Percentiles rank a stretch among this genome's conserved stretches.
phyloP scores from a whole-genome alignment of 257 asterid genomes.

The Voacanga thouarsii region DNA sequence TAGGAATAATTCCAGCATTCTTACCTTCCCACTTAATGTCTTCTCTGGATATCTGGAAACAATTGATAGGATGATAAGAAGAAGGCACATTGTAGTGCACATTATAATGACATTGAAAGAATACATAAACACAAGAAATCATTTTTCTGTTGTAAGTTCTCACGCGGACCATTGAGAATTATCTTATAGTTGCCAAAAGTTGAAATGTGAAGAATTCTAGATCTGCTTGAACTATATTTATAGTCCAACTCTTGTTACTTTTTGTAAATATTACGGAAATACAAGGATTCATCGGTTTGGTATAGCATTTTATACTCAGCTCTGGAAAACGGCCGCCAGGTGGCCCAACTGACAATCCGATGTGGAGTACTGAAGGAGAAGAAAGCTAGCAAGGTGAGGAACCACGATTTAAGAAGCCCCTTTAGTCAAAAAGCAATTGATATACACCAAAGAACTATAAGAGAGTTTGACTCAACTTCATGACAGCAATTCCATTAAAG shows the following conservation, averaged over 20 bases:
- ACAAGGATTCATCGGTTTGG: not conserved
- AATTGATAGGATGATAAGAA: not conserved
- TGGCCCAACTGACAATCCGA: not conserved
- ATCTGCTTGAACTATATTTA: not conserved
- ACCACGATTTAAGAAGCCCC: not conserved
- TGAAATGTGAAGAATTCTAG: not conserved
- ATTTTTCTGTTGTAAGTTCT: not conserved
- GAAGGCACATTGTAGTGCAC: not conserved
- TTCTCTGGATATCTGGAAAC: conserved; percentile 27
- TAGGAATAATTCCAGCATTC: conserved; percentile 46
- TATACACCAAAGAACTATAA: not conserved
- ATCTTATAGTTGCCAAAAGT: not conserved
- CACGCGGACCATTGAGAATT: too few species aligned
- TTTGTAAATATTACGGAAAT: not conserved
- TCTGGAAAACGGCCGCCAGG: not conserved
- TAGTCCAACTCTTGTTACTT: not conserved
- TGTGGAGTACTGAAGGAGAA: not conserved
- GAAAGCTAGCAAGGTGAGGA: not conserved
- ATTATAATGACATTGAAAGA: not conserved
- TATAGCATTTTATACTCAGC: not conserved
- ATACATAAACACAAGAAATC: not conserved
- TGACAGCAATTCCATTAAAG: too few species aligned
- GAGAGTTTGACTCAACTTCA: not conserved
- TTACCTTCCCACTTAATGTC: conserved; percentile 62
- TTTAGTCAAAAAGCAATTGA: not conserved